Evolutionary conservation across 257 asterid genomes (phyloP).

Genomic region (Cynanchum wilfordii): DNA sequence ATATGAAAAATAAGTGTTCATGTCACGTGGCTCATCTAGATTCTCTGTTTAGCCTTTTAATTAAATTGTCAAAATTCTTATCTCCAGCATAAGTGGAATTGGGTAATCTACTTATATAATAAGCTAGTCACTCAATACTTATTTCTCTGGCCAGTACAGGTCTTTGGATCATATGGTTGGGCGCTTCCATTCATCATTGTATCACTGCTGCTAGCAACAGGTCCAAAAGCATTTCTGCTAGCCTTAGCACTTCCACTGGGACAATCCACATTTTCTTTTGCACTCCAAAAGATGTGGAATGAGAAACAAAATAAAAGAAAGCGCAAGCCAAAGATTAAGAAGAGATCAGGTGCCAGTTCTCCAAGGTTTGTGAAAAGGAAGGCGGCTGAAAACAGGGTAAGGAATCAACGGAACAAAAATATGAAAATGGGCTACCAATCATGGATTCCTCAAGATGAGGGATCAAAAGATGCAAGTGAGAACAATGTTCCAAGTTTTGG

Average conservation of each 20-base stretch:
- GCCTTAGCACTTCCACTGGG: constrained; percentile 63
- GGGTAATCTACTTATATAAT: not conserved
- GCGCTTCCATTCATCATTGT: constrained; percentile 46
- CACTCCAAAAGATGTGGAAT: constrained; percentile 36
- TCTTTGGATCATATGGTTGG: constrained; percentile 66
- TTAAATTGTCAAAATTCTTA: not conserved
- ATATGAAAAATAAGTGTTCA: not conserved
- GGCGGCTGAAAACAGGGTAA: constrained; percentile 16
- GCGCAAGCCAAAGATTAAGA: constrained; percentile 26
- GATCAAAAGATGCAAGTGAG: constrained; percentile 17
- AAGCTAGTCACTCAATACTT: constrained; percentile 12
- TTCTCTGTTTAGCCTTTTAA: not conserved
- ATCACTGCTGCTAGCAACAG: constrained; percentile 51
- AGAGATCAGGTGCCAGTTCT: constrained; percentile 26
- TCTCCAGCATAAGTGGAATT: not conserved
- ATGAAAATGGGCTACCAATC: constrained; percentile 39
- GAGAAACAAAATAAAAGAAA: constrained; percentile 24
- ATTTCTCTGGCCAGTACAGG: constrained; percentile 46
- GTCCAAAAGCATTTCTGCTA: constrained; percentile 76
- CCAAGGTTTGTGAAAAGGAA: constrained; percentile 29
- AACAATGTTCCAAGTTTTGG: constrained; percentile 33
- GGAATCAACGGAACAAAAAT: constrained; percentile 21
- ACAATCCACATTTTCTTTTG: constrained; percentile 64
- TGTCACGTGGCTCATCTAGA: not conserved
- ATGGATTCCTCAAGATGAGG: constrained; percentile 33